Conservation (phyloP, 495 filamentous ascomycete genomes). For the Trichodelitschia bisporula region DNA sequence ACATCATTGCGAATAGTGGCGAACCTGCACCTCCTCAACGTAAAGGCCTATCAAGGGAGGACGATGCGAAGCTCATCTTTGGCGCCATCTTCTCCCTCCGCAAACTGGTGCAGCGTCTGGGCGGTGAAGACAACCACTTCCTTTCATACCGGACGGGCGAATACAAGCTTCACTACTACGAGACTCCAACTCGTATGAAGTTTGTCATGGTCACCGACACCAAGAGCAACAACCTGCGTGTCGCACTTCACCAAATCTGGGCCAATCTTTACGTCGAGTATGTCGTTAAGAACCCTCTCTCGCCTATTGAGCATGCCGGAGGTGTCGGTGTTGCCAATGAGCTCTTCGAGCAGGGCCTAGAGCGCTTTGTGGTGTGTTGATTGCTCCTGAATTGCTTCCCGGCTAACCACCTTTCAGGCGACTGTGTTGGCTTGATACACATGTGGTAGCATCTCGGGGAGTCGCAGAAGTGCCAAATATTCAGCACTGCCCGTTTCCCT, state of each 20-base stretch:
- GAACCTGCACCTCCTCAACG: slow-evolving; percentile 8
- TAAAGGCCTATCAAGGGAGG: slow-evolving; percentile 34
- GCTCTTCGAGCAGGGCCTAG: slow-evolving; percentile 75
- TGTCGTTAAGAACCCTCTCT: slow-evolving; percentile 85
- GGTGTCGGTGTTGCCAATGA: slow-evolving; percentile 82
- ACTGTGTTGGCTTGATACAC: too few species aligned
- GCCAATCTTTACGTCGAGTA: slow-evolving; percentile 95
- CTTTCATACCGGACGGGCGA: slow-evolving; percentile 72
- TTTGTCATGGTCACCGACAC: slow-evolving; percentile 93
- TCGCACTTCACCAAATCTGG: slow-evolving; percentile 92
- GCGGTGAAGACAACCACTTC: slow-evolving; percentile 72
- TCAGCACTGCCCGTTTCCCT: too few species aligned
- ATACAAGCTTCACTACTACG: slow-evolving; percentile 98
- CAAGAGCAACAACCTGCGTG: slow-evolving; percentile 67
- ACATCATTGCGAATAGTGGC: slow-evolving; percentile 12
- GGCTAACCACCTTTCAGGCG: too few species aligned
- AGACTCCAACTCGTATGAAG: slow-evolving; percentile 83
- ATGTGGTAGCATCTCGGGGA: too few species aligned
- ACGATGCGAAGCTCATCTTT: slow-evolving; percentile 94
- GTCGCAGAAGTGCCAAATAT: too few species aligned
- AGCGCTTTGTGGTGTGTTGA: slow-evolving; percentile 44
- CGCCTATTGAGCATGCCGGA: slow-evolving; percentile 68
- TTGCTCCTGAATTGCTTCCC: too few species aligned
- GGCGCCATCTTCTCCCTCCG: slow-evolving; percentile 86
- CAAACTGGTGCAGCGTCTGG: slow-evolving; percentile 91